Evolutionary conservation across 2,329 filamentous ascomycete genomes (phyloP).

Genomic region (Fusarium albidum): DNA sequence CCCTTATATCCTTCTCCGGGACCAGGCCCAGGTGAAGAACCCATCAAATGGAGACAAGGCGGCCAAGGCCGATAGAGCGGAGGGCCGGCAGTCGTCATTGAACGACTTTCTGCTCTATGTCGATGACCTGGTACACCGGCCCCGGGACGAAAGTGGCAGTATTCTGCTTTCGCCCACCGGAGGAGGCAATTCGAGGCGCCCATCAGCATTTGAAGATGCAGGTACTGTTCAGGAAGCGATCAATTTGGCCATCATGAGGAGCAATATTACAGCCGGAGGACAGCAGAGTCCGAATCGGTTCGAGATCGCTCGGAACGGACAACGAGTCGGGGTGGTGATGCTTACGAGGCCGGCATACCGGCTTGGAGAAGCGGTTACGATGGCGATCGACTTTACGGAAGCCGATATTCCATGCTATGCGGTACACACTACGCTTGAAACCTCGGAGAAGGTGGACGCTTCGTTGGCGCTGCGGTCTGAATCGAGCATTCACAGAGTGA

Average conservation of each 20-base stretch:
- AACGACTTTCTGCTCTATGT: conserved; percentile 81
- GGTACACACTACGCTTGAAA: conserved; percentile 84
- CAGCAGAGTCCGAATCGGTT: conserved; percentile 90
- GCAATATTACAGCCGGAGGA: conserved; percentile 72
- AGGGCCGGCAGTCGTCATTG: conserved; percentile 51
- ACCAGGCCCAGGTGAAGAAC: conserved; percentile 75
- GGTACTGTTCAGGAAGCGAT: conserved; percentile 83
- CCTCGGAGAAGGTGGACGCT: conserved; percentile 82
- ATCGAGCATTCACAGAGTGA: conserved; percentile 86
- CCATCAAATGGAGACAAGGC: conserved; percentile 38
- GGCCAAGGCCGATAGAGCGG: conserved; percentile 39
- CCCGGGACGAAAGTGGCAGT: conserved; percentile 60
- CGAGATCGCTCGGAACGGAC: conserved; percentile 92
- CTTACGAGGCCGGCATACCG: conserved; percentile 88
- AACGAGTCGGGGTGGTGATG: conserved; percentile 88
- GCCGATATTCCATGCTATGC: conserved; percentile 86
- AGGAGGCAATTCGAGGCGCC: conserved; percentile 61
- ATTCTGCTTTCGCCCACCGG: conserved; percentile 79
- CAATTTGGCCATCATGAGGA: conserved; percentile 87
- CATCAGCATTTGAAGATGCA: conserved; percentile 63
- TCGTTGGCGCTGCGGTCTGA: conserved; percentile 84
- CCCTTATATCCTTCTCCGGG: conserved; percentile 87
- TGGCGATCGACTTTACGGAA: conserved; percentile 83
- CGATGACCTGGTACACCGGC: conserved; percentile 73
- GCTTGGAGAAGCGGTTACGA: conserved; percentile 85